These are phyloP conservation scores for Candida dubliniensis DNA, from an alignment of 1,139 yeast genomes.

Conservation along the genomic window DNA sequence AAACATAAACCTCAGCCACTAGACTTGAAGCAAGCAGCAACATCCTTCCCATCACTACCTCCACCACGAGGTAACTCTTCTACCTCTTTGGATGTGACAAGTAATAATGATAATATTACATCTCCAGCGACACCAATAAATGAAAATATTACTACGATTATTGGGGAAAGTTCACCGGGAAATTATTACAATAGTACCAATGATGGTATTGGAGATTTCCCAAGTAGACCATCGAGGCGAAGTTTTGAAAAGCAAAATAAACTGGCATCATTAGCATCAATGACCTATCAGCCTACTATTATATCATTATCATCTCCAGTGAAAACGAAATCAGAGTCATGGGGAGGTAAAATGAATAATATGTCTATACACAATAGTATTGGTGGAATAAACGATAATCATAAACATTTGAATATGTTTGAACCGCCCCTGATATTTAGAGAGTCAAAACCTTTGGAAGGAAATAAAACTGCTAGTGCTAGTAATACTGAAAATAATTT, in stretches of 20 bases:
- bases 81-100: no score
- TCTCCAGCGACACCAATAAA: constrained; percentile 21
- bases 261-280: not conserved
- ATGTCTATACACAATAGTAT: not conserved
- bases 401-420: constrained; percentile 25
- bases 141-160: constrained; percentile 25
- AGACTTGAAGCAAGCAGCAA: constrained; percentile 8
- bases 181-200: constrained; percentile 19
- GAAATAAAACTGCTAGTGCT: constrained; percentile 1
- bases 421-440: constrained; percentile 43
- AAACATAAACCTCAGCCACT: constrained; percentile 17
- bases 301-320: constrained; percentile 33
- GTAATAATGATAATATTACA: not conserved
- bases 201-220: constrained; percentile 17
- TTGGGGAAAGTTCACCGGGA: constrained; percentile 40
- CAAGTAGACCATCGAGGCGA: constrained; percentile 34
- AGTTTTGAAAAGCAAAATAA: constrained; percentile 21
- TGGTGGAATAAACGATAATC: constrained; percentile 11
- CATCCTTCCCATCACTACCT: not conserved
- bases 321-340: not conserved
- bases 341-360: not conserved
- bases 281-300: constrained; percentile 29
- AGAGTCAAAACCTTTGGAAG: constrained; percentile 1
- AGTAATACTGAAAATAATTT: not conserved
- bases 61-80: not conserved